These are phyloP conservation scores for Candida fluviatilis DNA, from an alignment of 805 yeast genomes.

Conservation along the genomic window DNA sequence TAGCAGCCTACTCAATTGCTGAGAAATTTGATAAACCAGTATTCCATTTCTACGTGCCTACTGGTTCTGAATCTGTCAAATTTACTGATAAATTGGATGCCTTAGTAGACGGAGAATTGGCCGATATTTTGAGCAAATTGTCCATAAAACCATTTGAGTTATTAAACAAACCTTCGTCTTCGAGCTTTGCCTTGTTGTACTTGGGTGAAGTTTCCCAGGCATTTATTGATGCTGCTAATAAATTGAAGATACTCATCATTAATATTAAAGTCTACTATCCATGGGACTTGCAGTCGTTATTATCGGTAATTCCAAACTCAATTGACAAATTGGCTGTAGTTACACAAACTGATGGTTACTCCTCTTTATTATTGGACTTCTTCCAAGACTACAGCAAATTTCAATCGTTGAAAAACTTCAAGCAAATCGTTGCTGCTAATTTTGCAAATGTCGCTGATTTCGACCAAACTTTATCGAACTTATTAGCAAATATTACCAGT, in stretches of 20 bases:
- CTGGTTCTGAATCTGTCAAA: conserved; percentile 11
- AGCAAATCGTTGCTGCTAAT: conserved; percentile 51
- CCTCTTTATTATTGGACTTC: conserved; percentile 74
- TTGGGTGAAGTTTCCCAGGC: conserved; percentile 55
- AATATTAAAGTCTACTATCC: conserved; percentile 70
- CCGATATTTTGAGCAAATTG: conserved; percentile 20
- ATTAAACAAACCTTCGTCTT: conserved; percentile 27
- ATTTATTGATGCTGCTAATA: conserved; percentile 36
- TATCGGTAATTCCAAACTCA: conserved; percentile 48
- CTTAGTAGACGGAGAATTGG: conserved; percentile 14
- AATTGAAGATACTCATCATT: conserved; percentile 44
- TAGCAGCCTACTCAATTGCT: conserved; percentile 58
- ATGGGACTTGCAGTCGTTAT: conserved; percentile 52
- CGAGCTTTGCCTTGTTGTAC: conserved; percentile 53
- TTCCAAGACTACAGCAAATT: conserved; percentile 51
- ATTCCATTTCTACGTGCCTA: conserved; percentile 60
- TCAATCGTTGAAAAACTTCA: conserved; percentile 44
- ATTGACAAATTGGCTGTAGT: conserved; percentile 56
- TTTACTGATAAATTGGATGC: conserved; percentile 12
- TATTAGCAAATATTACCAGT: conserved; percentile 49
- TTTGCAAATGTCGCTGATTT: conserved; percentile 46
- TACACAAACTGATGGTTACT: conserved; percentile 58
- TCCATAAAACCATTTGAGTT: conserved; percentile 26
- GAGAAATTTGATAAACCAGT: conserved; percentile 49
- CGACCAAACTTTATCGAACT: conserved; percentile 40